Percentiles rank a stretch among this genome's conserved stretches.
Conservation (phyloP, 2,329 filamentous ascomycete species). For the Zalaria sp. region DNA sequence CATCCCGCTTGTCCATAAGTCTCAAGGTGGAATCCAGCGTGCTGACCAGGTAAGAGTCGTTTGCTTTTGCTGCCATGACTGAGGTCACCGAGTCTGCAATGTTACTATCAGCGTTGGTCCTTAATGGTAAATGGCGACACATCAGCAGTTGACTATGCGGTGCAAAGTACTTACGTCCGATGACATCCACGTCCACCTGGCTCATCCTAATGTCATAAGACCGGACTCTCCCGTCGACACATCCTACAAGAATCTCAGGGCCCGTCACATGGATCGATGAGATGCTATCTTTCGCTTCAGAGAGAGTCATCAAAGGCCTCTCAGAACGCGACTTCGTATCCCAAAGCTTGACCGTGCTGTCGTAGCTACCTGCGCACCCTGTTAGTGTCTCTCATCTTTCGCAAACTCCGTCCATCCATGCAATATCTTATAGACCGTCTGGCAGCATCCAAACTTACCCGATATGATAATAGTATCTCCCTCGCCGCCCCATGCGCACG, state of each 20-base stretch:
- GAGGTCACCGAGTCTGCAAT: constrained; percentile 53
- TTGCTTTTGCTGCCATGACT: constrained; percentile 55
- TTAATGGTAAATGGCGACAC: background rate
- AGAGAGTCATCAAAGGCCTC: constrained; percentile 58
- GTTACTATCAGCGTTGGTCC: background rate
- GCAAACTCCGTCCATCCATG: too few relatives aligned
- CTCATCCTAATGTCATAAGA: constrained; percentile 75
- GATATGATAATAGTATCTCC: constrained; percentile 60
- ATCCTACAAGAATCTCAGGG: constrained; percentile 52
- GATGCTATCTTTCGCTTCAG: constrained; percentile 60
- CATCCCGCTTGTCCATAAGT: constrained; percentile 66
- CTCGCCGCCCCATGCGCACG: constrained; percentile 64
- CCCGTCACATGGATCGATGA: constrained; percentile 27
- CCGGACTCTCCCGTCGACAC: constrained; percentile 72
- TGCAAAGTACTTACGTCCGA: constrained; percentile 34
- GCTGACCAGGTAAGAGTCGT: constrained; percentile 59
- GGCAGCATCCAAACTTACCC: constrained; percentile 19
- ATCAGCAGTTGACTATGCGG: constrained; percentile 4
- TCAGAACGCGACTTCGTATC: constrained; percentile 42
- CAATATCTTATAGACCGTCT: too few relatives aligned
- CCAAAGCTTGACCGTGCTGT: constrained; percentile 66
- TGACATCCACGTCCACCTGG: constrained; percentile 52
- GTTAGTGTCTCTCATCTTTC: too few relatives aligned
- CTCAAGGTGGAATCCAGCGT: constrained; percentile 63
- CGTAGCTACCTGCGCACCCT: constrained; percentile 38